These are phyloP conservation scores for Dalbergia oliveri DNA, from an alignment of 306 rosid species.

Conservation along the genomic window DNA sequence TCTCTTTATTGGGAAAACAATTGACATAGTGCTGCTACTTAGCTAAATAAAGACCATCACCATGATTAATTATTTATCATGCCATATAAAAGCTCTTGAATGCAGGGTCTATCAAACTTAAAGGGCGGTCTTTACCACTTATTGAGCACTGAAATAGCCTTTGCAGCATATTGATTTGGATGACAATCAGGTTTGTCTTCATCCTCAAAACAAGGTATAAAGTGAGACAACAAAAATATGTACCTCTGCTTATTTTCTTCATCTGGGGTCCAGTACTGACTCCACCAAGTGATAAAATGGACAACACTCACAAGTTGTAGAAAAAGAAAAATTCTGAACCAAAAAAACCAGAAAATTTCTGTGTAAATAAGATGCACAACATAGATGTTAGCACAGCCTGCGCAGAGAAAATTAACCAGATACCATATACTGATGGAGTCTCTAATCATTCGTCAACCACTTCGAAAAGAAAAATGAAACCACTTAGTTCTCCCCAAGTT, in stretches of 20 bases:
- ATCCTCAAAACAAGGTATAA: not conserved
- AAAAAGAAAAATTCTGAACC: constrained; percentile 50
- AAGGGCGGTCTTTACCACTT: not conserved
- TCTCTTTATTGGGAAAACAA: too few species aligned
- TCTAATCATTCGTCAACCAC: not conserved
- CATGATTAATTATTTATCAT: too few species aligned
- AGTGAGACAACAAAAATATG: constrained; percentile 18
- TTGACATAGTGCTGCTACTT: too few species aligned
- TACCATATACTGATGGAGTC: not conserved
- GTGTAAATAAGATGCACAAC: constrained; percentile 21
- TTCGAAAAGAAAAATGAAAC: not conserved
- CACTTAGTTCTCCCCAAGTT: too few species aligned
- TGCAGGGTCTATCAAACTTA: too few species aligned
- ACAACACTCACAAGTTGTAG: constrained; percentile 79
- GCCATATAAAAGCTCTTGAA: too few species aligned
- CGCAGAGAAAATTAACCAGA: not conserved
- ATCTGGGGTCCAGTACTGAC: constrained; percentile 82
- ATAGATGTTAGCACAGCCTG: constrained; percentile 15
- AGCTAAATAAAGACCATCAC: too few species aligned
- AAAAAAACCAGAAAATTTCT: constrained; percentile 29
- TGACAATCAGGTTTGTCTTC: not conserved
- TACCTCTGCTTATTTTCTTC: constrained; percentile 74
- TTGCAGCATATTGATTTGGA: not conserved
- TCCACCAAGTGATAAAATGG: constrained; percentile 92
- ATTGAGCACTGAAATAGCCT: not conserved